Percentiles rank a stretch among this genome's conserved stretches.
Evolutionary conservation across 2,329 filamentous ascomycete species (phyloP).

Genomic region (Chalaropsis ovoidea): DNA sequence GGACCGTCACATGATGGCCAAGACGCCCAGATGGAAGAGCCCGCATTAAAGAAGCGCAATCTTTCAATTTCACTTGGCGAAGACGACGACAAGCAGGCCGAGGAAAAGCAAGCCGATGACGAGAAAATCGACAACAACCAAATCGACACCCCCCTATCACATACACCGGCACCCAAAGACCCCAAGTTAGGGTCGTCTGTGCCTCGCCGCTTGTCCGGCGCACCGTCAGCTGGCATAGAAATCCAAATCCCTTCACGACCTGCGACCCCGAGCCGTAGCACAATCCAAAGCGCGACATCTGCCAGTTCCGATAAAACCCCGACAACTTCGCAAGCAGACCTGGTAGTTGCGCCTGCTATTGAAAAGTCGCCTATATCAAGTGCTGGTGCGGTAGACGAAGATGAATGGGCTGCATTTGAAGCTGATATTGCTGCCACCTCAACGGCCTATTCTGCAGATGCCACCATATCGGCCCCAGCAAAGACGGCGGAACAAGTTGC

Average conservation of each 20-base stretch:
- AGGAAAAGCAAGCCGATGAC: too few species aligned
- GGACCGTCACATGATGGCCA: conserved; percentile 28
- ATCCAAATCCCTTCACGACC: conserved; percentile 55
- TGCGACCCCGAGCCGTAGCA: conserved; percentile 44
- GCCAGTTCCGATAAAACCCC: conserved; percentile 26
- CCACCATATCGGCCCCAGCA: conserved; percentile 59
- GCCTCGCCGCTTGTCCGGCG: conserved; percentile 40
- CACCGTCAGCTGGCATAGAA: conserved; percentile 47
- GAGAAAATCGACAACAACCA: background rate
- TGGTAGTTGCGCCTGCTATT: background rate
- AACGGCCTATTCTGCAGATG: conserved; percentile 35
- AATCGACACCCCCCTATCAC: background rate
- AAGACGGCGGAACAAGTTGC: conserved; percentile 55
- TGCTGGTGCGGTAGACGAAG: conserved; percentile 47
- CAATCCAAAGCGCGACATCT: conserved; percentile 23
- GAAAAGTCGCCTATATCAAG: conserved; percentile 11
- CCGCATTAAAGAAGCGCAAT: conserved; percentile 9
- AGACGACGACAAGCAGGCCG: background rate
- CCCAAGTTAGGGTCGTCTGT: background rate
- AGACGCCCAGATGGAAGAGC: conserved; percentile 1
- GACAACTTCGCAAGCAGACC: conserved; percentile 16
- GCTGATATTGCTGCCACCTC: conserved; percentile 57
- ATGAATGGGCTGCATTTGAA: conserved; percentile 80
- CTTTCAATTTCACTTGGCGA: conserved; percentile 9
- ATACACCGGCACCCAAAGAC: background rate